Percentiles rank a stretch among this genome's conserved stretches.
Conservation (phyloP, 139 green algal genomes). For the Picochlorum sp. region DNA sequence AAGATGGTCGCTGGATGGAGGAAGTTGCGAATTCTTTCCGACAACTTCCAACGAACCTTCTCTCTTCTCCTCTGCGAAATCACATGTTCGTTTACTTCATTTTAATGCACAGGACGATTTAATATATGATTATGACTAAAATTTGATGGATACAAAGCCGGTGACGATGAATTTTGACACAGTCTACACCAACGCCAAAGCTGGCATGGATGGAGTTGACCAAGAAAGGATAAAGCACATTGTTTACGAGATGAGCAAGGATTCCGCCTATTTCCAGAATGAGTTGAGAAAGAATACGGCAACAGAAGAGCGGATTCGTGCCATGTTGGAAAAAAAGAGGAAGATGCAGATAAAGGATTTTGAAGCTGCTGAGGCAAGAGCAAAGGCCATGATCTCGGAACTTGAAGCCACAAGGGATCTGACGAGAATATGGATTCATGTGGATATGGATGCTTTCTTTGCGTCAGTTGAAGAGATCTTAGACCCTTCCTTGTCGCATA, state of each 20-base stretch:
- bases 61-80: no score
- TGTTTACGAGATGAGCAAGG: slow-evolving; percentile 87
- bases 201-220: slow-evolving; percentile 67
- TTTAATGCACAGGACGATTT: no score
- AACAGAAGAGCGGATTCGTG: slow-evolving; percentile 36
- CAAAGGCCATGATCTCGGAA: slow-evolving; percentile 30
- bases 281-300: slow-evolving; percentile 77
- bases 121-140: not conserved
- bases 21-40: no score
- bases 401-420: slow-evolving; percentile 64
- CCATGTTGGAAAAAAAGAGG: slow-evolving; percentile 20
- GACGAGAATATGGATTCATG: slow-evolving; percentile 60
- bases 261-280: slow-evolving; percentile 77
- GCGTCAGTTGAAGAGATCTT: slow-evolving; percentile 56
- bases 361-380: slow-evolving; percentile 5
- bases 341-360: slow-evolving; percentile 33
- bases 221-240: slow-evolving; percentile 56
- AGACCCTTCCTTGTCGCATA: slow-evolving; percentile 42
- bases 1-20: no score
- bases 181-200: slow-evolving; percentile 91
- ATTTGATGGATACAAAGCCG: not conserved
- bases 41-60: no score
- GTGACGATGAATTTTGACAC: slow-evolving; percentile 47
- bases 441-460: slow-evolving; percentile 95
- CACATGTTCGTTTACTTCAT: no score